phyloP scores from a whole-genome alignment of 2,329 filamentous ascomycete species.

The Aspergillus clavatus region DNA sequence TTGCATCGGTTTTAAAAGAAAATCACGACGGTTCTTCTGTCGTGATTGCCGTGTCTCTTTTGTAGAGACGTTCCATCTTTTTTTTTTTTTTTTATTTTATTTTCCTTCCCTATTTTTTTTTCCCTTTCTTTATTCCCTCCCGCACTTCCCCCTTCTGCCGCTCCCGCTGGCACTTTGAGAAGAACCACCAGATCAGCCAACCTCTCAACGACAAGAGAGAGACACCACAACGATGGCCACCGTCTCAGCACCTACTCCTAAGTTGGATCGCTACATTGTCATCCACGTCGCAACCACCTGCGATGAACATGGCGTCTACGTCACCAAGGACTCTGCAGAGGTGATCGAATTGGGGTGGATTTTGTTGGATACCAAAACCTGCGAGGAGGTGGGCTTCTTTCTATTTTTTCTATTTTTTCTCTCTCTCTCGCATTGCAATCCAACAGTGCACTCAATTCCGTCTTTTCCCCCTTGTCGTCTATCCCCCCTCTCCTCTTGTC shows the following conservation, averaged over 20 bases:
- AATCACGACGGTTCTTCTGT: slow-evolving; percentile 26
- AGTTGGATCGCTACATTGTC: slow-evolving; percentile 93
- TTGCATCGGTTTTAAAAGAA: slow-evolving; percentile 28
- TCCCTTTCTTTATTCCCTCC: slow-evolving; percentile 11
- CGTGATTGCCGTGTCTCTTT: slow-evolving; percentile 18
- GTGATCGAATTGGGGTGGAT: slow-evolving; percentile 99
- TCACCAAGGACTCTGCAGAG: slow-evolving; percentile 98
- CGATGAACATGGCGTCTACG: slow-evolving; percentile 98
- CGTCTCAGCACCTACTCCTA: slow-evolving; percentile 54
- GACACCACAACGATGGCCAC: slow-evolving; percentile 38
- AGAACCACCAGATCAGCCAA: slow-evolving; percentile 17
- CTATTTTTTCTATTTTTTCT: slow-evolving; percentile 2
- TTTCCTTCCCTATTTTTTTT: slow-evolving; percentile 11
- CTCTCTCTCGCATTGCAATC: too few relatives aligned
- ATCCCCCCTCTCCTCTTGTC: neutral
- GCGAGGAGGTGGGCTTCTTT: slow-evolving; percentile 71
- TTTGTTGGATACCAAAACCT: slow-evolving; percentile 81
- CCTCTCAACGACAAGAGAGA: slow-evolving; percentile 5
- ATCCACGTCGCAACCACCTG: slow-evolving; percentile 98
- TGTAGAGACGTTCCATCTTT: slow-evolving; percentile 25
- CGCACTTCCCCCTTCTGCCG: slow-evolving; percentile 22
- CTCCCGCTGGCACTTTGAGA: slow-evolving; percentile 27
- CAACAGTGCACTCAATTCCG: too few relatives aligned
- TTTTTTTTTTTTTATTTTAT: slow-evolving; percentile 12
- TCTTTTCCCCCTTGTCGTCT: slow-evolving; percentile 4